Percentiles rank a stretch among this genome's conserved stretches.
Conservation (phyloP, 805 yeast species). For the Ogataea corticis region DNA sequence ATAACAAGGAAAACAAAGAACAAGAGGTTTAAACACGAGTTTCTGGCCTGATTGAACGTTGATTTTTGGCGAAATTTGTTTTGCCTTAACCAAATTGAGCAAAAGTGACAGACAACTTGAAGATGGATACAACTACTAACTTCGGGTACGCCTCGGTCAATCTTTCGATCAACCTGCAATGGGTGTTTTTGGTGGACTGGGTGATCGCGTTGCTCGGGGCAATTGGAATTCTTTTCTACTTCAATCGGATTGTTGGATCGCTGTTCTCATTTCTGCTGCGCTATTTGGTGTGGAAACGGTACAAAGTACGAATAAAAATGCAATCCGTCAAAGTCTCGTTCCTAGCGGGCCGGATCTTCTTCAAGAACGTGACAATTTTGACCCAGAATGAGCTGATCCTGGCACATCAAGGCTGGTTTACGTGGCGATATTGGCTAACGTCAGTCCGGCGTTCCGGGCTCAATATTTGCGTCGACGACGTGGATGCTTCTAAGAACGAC, state of each 20-base stretch:
- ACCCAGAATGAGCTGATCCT: constrained; percentile 75
- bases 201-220: constrained; percentile 62
- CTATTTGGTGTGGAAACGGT: constrained; percentile 62
- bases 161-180: constrained; percentile 35
- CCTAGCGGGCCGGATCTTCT: constrained; percentile 78
- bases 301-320: constrained; percentile 57
- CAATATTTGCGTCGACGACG: constrained; percentile 22
- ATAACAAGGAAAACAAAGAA: not conserved
- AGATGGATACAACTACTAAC: constrained; percentile 28
- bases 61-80: not conserved
- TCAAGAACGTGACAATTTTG: constrained; percentile 71
- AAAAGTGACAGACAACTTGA: not conserved
- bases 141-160: constrained; percentile 30
- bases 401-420: constrained; percentile 67
- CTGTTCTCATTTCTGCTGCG: constrained; percentile 51
- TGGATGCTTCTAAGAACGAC: constrained; percentile 38
- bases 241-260: constrained; percentile 70
- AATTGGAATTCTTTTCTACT: constrained; percentile 68
- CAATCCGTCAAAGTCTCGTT: constrained; percentile 77
- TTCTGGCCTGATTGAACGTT: not conserved
- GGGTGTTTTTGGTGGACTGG: constrained; percentile 90
- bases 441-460: constrained; percentile 42
- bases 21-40: too few species aligned
- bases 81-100: not conserved
- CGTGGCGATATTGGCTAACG: constrained; percentile 90